Evolutionary conservation across 2,329 filamentous ascomycete species (phyloP), one percentile per base, ranked within the genome.

Genomic region (Trichocomaceae sp.): DNA sequence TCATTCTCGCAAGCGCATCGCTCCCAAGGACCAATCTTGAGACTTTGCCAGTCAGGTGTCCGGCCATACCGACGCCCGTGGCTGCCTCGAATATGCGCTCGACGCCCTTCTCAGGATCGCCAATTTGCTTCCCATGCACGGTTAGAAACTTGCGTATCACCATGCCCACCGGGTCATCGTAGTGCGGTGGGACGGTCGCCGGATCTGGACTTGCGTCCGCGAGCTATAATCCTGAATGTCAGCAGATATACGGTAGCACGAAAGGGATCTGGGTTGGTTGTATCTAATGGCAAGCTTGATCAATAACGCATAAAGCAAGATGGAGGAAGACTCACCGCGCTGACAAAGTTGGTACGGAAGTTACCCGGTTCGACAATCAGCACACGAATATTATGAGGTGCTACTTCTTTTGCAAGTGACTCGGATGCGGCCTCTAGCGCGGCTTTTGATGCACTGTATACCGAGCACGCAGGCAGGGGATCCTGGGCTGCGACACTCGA

Each of bases 321-420:
- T 26, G 23, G 23, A 26, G 35, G 17, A 35, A 15, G 35, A n/a
- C 35, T 39, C n/a, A 39, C 35, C 17, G 35, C 35, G 35, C 35
- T 39, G n/a, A 39, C 35, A 17, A 66, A 64, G 9, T 61, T 63
- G 19, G 65, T 66, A 23, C 62, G 58, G 54, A 68, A 61, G 15
- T 33, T 44, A 0, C 65, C 65, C 5, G 62, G 65, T 26, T 66
- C 65, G 29, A 65, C 60, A 33, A 63, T 17, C 5, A 65, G 57
- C 0, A 64, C 56, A 6, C 64, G 62, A 45, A 66, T 64, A 13
- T 57, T 58, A 37, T 64, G 62, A 5, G 63, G 62, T 15, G 57
- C 55, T 19, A 67, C 46, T 48, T 66, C 64, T 42, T 44, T 47
- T 2, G 61, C 55, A 10, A 67, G 59, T 37, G 55, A 55, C 42